Evolutionary conservation across 192 early-diverging fungal genomes (phyloP), one percentile per base, ranked within the genome.

Genomic region (Coemansia reversa): DNA sequence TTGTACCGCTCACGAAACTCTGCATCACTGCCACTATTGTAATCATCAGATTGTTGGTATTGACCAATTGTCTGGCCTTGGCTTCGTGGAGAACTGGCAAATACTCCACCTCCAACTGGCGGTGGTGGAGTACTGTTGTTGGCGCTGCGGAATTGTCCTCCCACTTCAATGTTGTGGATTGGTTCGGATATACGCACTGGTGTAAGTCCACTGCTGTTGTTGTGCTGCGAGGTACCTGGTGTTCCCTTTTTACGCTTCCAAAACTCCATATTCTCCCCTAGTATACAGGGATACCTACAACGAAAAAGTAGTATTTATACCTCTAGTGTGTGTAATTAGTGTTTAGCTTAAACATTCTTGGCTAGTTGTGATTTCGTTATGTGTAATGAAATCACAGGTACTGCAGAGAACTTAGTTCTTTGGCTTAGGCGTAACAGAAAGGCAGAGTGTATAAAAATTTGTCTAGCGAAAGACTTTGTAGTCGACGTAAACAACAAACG

Each of bases 191-290:
- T 80, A 8, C 54, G 62, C 27, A 65, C 62, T 5, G 77, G 62
- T 55, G 49, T 75, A 30, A 80, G 66, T 60, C 60, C 57, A 56
- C 55, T 27, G 42, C 23, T 64, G 47, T 61, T 47, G 42, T 32
- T 49, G 62, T 24, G 39, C 0, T 47, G 29, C 5, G 45, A 28
- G 7, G 70, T 63, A 45, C 14, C 39, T 32, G 70, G 27, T 3
- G 68, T 52, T 52, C 71, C 68, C 66, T 80, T 80, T 65, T 80
- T 80, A 58, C 77, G 72, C 67, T 75, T 72, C 77, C 77, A 80
- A 56, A 80, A 80, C 51, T 80, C 77, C 77, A 80, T 80, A 16
- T 24, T 39, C 8, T 3, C 1, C 14, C 39, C 11, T 7, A 35
- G 6, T 35, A 35, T 5, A 35, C 27, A 27, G 27, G 6, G 7